Conservation (phyloP, 129 eudicot species). For the Escallonia herrerae region DNA sequence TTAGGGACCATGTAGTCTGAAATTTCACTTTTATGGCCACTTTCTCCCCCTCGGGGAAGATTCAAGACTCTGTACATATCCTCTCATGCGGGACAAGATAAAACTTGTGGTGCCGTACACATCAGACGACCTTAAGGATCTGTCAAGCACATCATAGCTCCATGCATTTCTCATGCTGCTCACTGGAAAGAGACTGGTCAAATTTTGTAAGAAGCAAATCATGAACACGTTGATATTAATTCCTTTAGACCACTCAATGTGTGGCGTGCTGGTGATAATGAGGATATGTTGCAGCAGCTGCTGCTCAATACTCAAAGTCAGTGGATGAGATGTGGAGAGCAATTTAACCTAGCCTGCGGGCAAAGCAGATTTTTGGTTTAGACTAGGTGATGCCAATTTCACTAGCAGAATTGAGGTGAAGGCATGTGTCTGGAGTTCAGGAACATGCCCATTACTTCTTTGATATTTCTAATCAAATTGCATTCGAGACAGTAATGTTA, state of each 20-base stretch:
- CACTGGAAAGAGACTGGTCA: neutral
- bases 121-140: no score
- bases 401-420: neutral
- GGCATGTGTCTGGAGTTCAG: no score
- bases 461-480: no score
- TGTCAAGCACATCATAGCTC: slow-evolving; percentile 6
- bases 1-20: slow-evolving; percentile 1
- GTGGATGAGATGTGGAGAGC: slow-evolving; percentile 10
- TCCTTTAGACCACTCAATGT: neutral
- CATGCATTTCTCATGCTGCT: neutral
- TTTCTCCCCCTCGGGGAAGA: slow-evolving; percentile 3
- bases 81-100: slow-evolving; percentile 7
- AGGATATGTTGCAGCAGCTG: slow-evolving; percentile 9
- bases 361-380: neutral
- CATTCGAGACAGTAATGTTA: no score
- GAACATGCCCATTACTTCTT: no score
- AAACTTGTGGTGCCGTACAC: neutral
- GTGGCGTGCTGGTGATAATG: neutral
- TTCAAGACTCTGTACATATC: slow-evolving; percentile 1
- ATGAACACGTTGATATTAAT: neutral
- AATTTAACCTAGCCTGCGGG: slow-evolving; percentile 7
- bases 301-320: neutral
- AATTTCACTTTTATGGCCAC: neutral
- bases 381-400: neutral
- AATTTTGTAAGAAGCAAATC: slow-evolving; percentile 13